These are phyloP conservation scores for Exophiala aquamarina DNA, from an alignment of 2,329 filamentous ascomycete genomes.

Conservation along the genomic window DNA sequence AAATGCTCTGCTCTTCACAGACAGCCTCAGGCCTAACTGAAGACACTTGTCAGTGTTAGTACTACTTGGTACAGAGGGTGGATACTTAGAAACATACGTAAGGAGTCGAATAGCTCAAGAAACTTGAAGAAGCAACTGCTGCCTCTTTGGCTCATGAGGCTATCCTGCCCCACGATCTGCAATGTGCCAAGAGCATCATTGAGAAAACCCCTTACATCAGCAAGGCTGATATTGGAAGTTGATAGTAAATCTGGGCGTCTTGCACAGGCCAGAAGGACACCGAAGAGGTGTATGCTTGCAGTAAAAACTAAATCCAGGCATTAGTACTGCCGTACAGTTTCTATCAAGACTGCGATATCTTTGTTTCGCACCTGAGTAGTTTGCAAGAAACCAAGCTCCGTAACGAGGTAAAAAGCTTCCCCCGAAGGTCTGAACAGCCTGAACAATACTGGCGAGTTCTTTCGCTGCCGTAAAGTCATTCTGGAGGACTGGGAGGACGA, in stretches of 20 bases:
- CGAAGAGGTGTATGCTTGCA: neutral
- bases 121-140: neutral
- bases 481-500: neutral
- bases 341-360: no score
- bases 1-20: no score
- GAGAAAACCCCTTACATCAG: neutral
- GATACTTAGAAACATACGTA: neutral
- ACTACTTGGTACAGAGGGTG: no score
- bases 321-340: neutral
- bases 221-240: neutral
- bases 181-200: neutral
- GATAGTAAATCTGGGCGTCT: neutral
- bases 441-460: neutral
- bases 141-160: neutral
- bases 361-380: neutral
- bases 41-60: no score
- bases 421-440: neutral
- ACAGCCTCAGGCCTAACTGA: no score
- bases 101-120: neutral
- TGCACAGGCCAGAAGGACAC: neutral
- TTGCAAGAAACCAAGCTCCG: neutral
- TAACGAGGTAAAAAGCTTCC: neutral
- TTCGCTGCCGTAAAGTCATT: neutral
- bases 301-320: neutral
- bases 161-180: neutral